A percentile compares a stretch with the other conserved stretches of the same genome.
phyloP scores from a whole-genome alignment of 108 stramenopile species.

The Bacterosira constricta region DNA sequence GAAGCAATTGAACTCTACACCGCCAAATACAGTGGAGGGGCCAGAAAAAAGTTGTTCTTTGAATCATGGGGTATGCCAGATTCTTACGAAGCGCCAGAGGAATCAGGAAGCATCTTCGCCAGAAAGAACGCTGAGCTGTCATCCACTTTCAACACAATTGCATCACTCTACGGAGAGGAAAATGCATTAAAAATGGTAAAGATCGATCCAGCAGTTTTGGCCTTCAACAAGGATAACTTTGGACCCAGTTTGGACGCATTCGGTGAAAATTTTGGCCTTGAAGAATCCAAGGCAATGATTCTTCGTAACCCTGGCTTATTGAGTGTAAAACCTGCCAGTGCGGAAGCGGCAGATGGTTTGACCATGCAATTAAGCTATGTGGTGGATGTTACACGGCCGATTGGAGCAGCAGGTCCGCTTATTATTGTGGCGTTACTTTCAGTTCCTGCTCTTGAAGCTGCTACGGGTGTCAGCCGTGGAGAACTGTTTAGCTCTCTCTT shows the following conservation, averaged over 20 bases:
- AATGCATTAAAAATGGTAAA: slow-evolving; percentile 83
- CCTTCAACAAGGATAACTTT: slow-evolving; percentile 71
- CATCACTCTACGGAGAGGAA: slow-evolving; percentile 81
- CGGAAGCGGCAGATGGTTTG: slow-evolving; percentile 49
- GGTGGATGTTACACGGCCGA: slow-evolving; percentile 69
- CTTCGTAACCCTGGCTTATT: slow-evolving; percentile 82
- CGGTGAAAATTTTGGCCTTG: slow-evolving; percentile 72
- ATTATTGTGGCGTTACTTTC: slow-evolving; percentile 51
- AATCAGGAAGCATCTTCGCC: slow-evolving; percentile 41
- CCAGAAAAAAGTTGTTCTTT: slow-evolving; percentile 39
- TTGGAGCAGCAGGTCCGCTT: slow-evolving; percentile 53
- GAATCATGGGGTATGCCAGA: slow-evolving; percentile 63
- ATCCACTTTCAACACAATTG: slow-evolving; percentile 63
- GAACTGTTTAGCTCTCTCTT: slow-evolving; percentile 38
- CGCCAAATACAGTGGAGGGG: slow-evolving; percentile 41
- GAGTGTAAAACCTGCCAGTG: slow-evolving; percentile 69
- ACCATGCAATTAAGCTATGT: slow-evolving; percentile 82
- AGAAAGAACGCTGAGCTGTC: slow-evolving; percentile 37
- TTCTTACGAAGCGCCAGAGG: slow-evolving; percentile 26
- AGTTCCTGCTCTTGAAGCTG: slow-evolving; percentile 62
- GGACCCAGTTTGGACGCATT: slow-evolving; percentile 60
- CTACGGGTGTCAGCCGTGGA: slow-evolving; percentile 49
- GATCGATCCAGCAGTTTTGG: slow-evolving; percentile 66
- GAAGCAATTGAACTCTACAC: slow-evolving; percentile 64
- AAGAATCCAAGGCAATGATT: slow-evolving; percentile 85